Percentiles rank a stretch among this genome's conserved stretches.
Conservation (phyloP, 2,329 filamentous ascomycete genomes). For the Fusarium sp. region DNA sequence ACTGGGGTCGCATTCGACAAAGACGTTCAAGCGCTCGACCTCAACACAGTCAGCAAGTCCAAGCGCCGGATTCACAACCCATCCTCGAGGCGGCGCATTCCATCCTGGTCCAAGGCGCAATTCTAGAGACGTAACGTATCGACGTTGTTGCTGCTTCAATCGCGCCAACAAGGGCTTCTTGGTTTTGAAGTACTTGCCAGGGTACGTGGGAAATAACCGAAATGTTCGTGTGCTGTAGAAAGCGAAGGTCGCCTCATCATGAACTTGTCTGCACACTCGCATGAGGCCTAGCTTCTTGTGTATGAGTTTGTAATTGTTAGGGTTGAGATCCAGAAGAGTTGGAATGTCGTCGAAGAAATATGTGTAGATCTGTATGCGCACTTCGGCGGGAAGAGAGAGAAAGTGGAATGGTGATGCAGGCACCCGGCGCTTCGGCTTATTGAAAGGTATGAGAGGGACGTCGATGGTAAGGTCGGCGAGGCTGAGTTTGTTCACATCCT, state of each 20-base stretch:
- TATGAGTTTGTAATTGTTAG: slow-evolving; percentile 73
- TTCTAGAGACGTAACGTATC: slow-evolving; percentile 73
- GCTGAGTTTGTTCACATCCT: slow-evolving; percentile 57
- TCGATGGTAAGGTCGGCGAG: slow-evolving; percentile 62
- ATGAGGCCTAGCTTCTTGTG: slow-evolving; percentile 72
- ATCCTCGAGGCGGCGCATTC: slow-evolving; percentile 76
- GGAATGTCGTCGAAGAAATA: slow-evolving; percentile 69
- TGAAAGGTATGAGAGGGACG: slow-evolving; percentile 52
- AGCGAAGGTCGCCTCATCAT: slow-evolving; percentile 72
- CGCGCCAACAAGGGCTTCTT: slow-evolving; percentile 79
- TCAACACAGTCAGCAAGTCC: slow-evolving; percentile 73
- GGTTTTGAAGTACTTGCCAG: slow-evolving; percentile 77
- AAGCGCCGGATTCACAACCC: slow-evolving; percentile 75
- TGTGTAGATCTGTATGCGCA: slow-evolving; percentile 77
- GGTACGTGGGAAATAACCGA: slow-evolving; percentile 75
- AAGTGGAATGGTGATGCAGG: slow-evolving; percentile 70
- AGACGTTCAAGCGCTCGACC: slow-evolving; percentile 72
- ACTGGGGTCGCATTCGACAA: slow-evolving; percentile 80
- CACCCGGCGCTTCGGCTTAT: slow-evolving; percentile 48
- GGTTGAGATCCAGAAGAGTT: slow-evolving; percentile 74
- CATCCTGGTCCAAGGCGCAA: slow-evolving; percentile 80
- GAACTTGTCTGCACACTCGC: slow-evolving; percentile 70
- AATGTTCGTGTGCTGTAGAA: slow-evolving; percentile 75
- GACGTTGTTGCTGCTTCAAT: slow-evolving; percentile 71
- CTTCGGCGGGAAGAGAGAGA: slow-evolving; percentile 75